These are phyloP conservation scores for Globisporangium sylvaticum DNA, from an alignment of 352 stramenopile genomes.

Conservation along the genomic window DNA sequence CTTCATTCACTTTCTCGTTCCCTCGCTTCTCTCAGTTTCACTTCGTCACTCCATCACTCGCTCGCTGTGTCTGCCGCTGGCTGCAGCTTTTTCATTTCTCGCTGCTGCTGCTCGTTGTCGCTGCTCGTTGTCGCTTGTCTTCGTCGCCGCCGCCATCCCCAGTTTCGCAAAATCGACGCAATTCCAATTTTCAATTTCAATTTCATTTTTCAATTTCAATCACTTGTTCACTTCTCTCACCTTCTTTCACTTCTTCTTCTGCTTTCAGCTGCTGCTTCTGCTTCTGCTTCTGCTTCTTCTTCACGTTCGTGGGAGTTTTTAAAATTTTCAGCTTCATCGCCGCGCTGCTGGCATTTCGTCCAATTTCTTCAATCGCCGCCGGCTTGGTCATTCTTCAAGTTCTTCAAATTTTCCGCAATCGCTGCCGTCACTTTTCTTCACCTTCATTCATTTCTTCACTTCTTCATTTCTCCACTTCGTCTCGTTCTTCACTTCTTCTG, in stretches of 20 bases:
- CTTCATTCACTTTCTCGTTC: background rate
- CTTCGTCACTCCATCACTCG: background rate
- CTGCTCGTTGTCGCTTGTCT: background rate
- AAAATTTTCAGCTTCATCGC: background rate
- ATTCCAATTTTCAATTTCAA: slow-evolving; percentile 1
- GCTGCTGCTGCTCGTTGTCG: no score
- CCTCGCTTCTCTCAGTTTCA: background rate
- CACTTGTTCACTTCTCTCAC: slow-evolving; percentile 1
- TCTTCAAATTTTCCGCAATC: background rate
- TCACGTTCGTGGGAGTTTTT: background rate
- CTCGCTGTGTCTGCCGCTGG: background rate
- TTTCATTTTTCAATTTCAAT: slow-evolving; percentile 2
- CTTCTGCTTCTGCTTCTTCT: background rate
- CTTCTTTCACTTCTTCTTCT: background rate
- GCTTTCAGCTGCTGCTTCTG: background rate
- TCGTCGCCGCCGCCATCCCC: background rate
- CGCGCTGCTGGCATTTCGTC: background rate
- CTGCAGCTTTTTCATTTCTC: background rate
- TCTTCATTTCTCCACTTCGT: slow-evolving; percentile 16
- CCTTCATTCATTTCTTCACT: slow-evolving; percentile 25
- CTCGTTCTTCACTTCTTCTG: slow-evolving; percentile 30
- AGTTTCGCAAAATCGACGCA: background rate
- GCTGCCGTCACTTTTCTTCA: background rate
- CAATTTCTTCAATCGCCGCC: background rate
- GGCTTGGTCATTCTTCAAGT: background rate